These are phyloP conservation scores for Pseudovirgaria hyperparasitica DNA, from an alignment of 2,329 filamentous ascomycete genomes.

Conservation along the genomic window DNA sequence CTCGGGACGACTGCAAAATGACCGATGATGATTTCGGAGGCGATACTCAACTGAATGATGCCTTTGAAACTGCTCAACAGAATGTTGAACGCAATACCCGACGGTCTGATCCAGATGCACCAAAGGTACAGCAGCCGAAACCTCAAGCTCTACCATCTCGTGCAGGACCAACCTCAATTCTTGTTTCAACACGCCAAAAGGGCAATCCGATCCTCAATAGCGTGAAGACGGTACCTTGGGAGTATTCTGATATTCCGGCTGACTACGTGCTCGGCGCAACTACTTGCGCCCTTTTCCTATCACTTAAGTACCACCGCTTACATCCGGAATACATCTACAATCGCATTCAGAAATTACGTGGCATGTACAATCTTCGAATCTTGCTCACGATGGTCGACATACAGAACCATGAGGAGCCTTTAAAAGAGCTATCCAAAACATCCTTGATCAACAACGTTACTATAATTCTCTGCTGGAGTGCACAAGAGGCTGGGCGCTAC, in stretches of 20 bases:
- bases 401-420: slow-evolving; percentile 76
- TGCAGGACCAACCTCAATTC: slow-evolving; percentile 59
- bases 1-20: slow-evolving; percentile 23
- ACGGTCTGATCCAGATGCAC: slow-evolving; percentile 9
- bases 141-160: slow-evolving; percentile 68
- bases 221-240: slow-evolving; percentile 77
- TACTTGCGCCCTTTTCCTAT: slow-evolving; percentile 84
- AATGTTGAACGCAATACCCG: too few species aligned
- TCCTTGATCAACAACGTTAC: slow-evolving; percentile 88
- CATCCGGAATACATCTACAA: slow-evolving; percentile 98
- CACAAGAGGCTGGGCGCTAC: slow-evolving; percentile 85
- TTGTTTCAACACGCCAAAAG: slow-evolving; percentile 85
- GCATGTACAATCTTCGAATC: slow-evolving; percentile 76
- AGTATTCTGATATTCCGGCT: slow-evolving; percentile 91
- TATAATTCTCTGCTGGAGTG: slow-evolving; percentile 84
- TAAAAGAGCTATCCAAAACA: slow-evolving; percentile 86
- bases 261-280: slow-evolving; percentile 83
- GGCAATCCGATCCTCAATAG: slow-evolving; percentile 84
- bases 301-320: slow-evolving; percentile 90
- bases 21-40: slow-evolving; percentile 9
- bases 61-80: too few species aligned
- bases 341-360: slow-evolving; percentile 71
- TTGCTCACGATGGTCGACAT: slow-evolving; percentile 91
- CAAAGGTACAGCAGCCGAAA: slow-evolving; percentile 66
- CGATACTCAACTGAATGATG: too few species aligned